Percentiles rank a stretch among this genome's conserved stretches.
Conservation (phyloP, 1,284 basidiomycete genomes). For the Puccinia coronata region DNA sequence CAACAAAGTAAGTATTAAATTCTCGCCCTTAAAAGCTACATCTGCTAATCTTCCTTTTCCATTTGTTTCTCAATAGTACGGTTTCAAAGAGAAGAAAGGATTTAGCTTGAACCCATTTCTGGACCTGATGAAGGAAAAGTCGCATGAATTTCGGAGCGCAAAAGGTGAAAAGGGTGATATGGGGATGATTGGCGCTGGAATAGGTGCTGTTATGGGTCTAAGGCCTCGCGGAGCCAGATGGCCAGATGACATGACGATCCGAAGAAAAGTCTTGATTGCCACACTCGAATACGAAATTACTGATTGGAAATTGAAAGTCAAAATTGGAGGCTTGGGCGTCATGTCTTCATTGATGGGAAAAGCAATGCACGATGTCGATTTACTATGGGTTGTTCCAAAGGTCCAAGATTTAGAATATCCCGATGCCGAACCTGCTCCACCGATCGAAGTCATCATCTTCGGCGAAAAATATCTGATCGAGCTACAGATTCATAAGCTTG, state of each 20-base stretch:
- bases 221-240: constrained; percentile 68
- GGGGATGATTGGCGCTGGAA: constrained; percentile 41
- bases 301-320: constrained; percentile 94
- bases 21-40: background rate
- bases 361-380: constrained; percentile 90
- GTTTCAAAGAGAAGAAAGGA: constrained; percentile 48
- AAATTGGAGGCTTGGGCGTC: constrained; percentile 92
- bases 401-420: constrained; percentile 63
- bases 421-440: constrained; percentile 57
- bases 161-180: constrained; percentile 43
- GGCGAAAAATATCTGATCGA: constrained; percentile 91
- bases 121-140: constrained; percentile 43
- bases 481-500: constrained; percentile 83
- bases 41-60: background rate
- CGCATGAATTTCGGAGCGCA: constrained; percentile 18
- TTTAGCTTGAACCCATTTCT: constrained; percentile 35
- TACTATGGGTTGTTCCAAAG: constrained; percentile 88
- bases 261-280: constrained; percentile 82
- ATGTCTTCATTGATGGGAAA: constrained; percentile 96
- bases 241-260: constrained; percentile 85
- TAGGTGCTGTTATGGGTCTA: constrained; percentile 44
- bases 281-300: constrained; percentile 92
- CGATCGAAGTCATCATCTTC: constrained; percentile 91
- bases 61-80: constrained; percentile 30
- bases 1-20: constrained; percentile 64